These are phyloP conservation scores for Gonapodya prolifera DNA, from an alignment of 192 early-diverging fungal species.

Conservation along the genomic window DNA sequence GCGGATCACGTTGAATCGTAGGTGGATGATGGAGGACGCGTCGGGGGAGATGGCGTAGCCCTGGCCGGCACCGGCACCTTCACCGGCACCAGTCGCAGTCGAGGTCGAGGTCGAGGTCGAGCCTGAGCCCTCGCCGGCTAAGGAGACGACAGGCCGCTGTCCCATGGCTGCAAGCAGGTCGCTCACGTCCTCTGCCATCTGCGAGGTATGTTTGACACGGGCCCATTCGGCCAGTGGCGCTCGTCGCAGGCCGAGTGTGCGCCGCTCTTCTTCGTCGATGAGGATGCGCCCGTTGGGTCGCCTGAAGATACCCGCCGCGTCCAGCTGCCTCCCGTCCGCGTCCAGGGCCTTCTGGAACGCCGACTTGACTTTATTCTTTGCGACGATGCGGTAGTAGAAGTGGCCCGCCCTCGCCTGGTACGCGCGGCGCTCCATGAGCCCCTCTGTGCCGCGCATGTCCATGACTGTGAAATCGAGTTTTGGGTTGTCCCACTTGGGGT, in stretches of 20 bases:
- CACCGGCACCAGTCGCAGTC: no score
- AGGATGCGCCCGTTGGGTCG: no score
- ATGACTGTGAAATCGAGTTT: not conserved
- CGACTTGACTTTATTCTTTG: not conserved
- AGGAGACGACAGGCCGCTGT: no score
- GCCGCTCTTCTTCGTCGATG: no score
- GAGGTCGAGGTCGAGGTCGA: no score
- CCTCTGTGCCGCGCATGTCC: not conserved
- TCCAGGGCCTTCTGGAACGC: not conserved
- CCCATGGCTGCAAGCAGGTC: no score
- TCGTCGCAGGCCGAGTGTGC: no score
- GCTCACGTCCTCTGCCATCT: no score
- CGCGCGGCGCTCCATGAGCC: not conserved
- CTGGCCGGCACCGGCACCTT: no score
- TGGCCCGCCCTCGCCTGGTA: not conserved
- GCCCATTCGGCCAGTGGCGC: no score
- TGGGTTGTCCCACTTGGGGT: not conserved
- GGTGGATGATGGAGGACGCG: not conserved
- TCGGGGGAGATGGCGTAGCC: not conserved
- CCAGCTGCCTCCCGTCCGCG: not conserved
- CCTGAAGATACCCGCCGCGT: not conserved
- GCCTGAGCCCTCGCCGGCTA: no score
- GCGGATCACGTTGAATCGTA: not conserved
- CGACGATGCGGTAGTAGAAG: not conserved
- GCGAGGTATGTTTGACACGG: no score